These are phyloP conservation scores for Chara braunii DNA, from an alignment of 139 green algal genomes.

Conservation along the genomic window DNA sequence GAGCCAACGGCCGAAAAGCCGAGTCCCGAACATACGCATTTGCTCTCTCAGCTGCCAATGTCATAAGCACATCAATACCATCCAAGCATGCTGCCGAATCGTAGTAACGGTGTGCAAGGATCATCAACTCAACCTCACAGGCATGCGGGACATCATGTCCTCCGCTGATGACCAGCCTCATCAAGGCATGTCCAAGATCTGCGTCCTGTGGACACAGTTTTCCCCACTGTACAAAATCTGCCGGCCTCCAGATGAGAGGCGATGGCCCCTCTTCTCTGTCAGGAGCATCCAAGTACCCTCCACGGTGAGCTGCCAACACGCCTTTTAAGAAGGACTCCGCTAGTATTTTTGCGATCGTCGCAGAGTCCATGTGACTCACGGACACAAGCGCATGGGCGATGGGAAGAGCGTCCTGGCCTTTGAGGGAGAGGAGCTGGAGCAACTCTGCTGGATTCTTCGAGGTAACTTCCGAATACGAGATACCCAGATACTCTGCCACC, in stretches of 20 bases:
- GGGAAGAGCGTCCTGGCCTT: constrained; percentile 6
- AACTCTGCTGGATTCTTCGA: constrained; percentile 1
- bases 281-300: background rate
- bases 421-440: constrained; percentile 12
- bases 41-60: background rate
- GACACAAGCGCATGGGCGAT: constrained; percentile 3
- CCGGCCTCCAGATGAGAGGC: background rate
- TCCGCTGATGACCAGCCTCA: constrained; percentile 14
- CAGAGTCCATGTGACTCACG: background rate
- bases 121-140: constrained; percentile 26
- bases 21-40: background rate
- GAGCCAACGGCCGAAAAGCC: background rate
- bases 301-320: constrained; percentile 7
- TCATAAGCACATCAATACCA: constrained; percentile 23
- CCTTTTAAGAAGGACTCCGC: constrained; percentile 18
- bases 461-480: constrained; percentile 1
- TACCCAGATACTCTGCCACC: background rate
- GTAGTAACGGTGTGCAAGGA: constrained; percentile 15
- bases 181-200: constrained; percentile 22
- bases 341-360: constrained; percentile 8
- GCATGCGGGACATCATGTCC: background rate
- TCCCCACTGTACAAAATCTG: constrained; percentile 15
- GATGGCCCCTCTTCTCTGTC: constrained; percentile 8
- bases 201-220: background rate
- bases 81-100: constrained; percentile 3